A percentile compares a stretch with the other conserved stretches of the same genome.
Evolutionary conservation across 2,329 filamentous ascomycete species (phyloP).

Genomic region (Colletotrichum tropicicola): DNA sequence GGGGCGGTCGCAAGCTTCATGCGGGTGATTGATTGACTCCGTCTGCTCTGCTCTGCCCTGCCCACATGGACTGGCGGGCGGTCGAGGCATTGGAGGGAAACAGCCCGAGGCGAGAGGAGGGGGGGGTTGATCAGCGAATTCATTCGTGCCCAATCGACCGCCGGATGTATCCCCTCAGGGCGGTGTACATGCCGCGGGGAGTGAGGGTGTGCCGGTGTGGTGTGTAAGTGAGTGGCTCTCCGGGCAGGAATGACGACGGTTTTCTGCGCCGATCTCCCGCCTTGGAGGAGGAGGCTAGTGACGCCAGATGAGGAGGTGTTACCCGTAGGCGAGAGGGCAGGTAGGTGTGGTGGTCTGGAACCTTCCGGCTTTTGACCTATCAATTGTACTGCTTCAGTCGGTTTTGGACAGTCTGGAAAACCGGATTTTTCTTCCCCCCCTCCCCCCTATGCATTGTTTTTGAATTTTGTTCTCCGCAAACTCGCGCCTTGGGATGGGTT

Average conservation of each 20-base stretch:
- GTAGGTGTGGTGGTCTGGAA: neutral
- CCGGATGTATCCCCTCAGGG: neutral
- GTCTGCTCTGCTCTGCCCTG: too few relatives aligned
- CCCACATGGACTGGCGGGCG: neutral
- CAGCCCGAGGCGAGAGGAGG: conserved; percentile 6
- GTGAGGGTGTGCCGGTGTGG: neutral
- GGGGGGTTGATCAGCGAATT: neutral
- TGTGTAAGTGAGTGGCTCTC: neutral
- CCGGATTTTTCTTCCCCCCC: too few relatives aligned
- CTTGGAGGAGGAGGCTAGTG: conserved; percentile 11
- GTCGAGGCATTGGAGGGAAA: neutral
- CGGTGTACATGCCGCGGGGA: neutral
- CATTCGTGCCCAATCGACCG: conserved; percentile 25
- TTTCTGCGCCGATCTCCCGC: conserved; percentile 30
- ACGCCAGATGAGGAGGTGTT: conserved; percentile 13
- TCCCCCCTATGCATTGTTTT: too few relatives aligned
- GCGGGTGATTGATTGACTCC: conserved; percentile 22
- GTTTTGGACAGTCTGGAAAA: too few relatives aligned
- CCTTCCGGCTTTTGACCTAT: too few relatives aligned
- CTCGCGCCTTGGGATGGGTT: neutral
- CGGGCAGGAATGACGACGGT: neutral
- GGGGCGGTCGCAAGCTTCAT: conserved; percentile 16
- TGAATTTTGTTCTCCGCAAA: neutral
- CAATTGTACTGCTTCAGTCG: too few relatives aligned
- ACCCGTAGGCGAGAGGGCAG: neutral